Evolutionary conservation across 176 grass and related monocot genomes (phyloP), one percentile per base, ranked within the genome.

Genomic region (Aechmea fasciata): DNA sequence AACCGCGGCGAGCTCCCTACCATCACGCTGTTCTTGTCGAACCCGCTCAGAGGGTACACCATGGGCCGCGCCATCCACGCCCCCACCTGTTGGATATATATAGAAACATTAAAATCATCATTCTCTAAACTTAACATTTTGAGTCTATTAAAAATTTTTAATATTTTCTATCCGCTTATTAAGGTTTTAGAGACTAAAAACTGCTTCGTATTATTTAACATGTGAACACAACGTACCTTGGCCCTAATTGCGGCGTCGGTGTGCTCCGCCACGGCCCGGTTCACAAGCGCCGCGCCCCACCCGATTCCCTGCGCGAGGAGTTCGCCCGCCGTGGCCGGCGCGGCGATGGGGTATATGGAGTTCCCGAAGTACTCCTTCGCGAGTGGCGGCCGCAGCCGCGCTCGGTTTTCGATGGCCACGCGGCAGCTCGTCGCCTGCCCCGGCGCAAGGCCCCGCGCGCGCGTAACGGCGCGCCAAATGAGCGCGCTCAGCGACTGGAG

Each of bases 1-100:
- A 95, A 95, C 33, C 91, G 61, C 22, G 91, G 83, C 18, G 91
- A 95, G 84, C 91, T 85, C 9, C 81, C 78, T 19, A 90, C 55
- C 81, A 85, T 70, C 19, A 87, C 49, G 66, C 64, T 70, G 11
- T 9, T 3, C 3, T 47, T 48, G 41, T 82, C 81, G 48, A 86
- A 82, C 41, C 3, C 50, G 57, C 64, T 71, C 25, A 49, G 1
- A 2, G 74, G n/a, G 66, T 79, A 75, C 41, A 82, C 19, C 9
- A 69, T 13, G 1, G 81, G 86, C 9, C 15, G 75, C 47, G 20
- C 78, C 75, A 52, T 77, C 80, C 87, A 90, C 4, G 33, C 33
- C 33, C 3, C 33, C 33, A 41, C 0, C 33, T n/a, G n/a, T n/a
- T n/a, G n/a, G n/a, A n/a, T n/a, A n/a, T n/a, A n/a, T n/a, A n/a